These are phyloP conservation scores for Sequoiadendron giganteum DNA, from an alignment of 75 land plant species.

Conservation along the genomic window DNA sequence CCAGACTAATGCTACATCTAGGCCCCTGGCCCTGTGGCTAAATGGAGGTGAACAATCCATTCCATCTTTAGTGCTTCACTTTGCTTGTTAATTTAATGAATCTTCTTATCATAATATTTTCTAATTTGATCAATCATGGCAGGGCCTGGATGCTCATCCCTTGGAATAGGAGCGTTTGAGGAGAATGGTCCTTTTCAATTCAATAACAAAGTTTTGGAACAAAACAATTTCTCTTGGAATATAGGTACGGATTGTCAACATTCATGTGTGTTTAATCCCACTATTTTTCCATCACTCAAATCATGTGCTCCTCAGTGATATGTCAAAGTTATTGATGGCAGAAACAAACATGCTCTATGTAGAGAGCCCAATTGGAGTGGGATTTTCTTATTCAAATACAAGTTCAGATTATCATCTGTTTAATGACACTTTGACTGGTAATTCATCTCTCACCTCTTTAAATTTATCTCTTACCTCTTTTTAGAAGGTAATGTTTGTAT, in stretches of 20 bases:
- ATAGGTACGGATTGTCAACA: constrained; percentile 7
- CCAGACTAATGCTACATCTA: constrained; percentile 23
- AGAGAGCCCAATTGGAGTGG: background rate
- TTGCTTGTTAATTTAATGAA: too few relatives aligned
- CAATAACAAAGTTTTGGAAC: constrained; percentile 11
- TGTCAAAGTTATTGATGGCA: background rate
- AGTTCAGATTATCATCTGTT: background rate
- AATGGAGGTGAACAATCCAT: constrained; percentile 43
- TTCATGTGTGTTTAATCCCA: too few relatives aligned
- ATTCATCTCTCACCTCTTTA: background rate
- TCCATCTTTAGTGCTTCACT: background rate
- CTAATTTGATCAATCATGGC: background rate
- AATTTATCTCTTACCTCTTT: too few relatives aligned
- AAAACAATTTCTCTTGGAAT: constrained; percentile 45
- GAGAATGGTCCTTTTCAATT: constrained; percentile 52
- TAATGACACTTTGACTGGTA: background rate
- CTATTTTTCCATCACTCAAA: too few relatives aligned
- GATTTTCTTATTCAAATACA: background rate
- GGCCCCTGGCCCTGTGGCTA: constrained; percentile 49
- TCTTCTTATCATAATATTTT: too few relatives aligned
- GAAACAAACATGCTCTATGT: background rate
- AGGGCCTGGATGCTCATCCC: constrained; percentile 70
- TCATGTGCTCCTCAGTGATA: too few relatives aligned
- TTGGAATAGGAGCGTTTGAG: constrained; percentile 51
- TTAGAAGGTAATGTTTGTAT: too few relatives aligned